A percentile compares a stretch with the other conserved stretches of the same genome.
Conservation (phyloP, 768 basidiomycete species). For the Lyophyllum semitale region DNA sequence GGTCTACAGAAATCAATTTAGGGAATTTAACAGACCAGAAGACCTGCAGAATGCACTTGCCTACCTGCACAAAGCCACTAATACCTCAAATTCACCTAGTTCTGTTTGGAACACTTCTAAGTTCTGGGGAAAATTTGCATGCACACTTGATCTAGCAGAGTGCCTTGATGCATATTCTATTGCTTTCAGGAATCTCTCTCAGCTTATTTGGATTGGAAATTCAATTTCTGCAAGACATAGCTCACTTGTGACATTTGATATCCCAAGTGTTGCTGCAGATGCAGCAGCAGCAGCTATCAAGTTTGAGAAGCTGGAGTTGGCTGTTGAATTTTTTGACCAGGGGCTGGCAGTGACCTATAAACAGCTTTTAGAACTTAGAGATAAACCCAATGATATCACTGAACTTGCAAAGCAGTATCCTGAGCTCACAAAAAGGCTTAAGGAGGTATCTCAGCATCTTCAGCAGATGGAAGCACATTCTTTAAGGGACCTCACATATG, state of each 20-base stretch:
- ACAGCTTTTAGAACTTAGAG: slow-evolving; percentile 17
- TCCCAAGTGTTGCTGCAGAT: neutral
- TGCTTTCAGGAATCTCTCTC: neutral
- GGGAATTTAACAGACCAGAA: neutral
- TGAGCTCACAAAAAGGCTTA: neutral
- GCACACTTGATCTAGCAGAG: neutral
- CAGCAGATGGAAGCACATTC: too few relatives aligned
- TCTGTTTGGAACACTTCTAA: neutral
- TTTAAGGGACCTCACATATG: neutral
- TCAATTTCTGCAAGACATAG: neutral
- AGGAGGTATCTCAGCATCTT: neutral
- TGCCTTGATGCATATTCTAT: neutral
- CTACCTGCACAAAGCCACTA: neutral
- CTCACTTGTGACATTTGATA: too few relatives aligned
- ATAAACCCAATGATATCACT: slow-evolving; percentile 8
- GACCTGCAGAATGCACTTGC: neutral
- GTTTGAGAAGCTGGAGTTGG: slow-evolving; percentile 3
- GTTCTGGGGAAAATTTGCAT: neutral
- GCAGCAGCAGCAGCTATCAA: neutral
- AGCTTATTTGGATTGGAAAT: neutral
- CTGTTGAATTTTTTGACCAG: slow-evolving; percentile 21
- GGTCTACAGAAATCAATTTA: too few relatives aligned
- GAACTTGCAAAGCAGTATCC: slow-evolving; percentile 2
- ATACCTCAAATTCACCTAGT: too few relatives aligned
- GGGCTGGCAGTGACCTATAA: slow-evolving; percentile 18